Evolutionary conservation across 1,284 basidiomycete species (phyloP).

Genomic region (Rhodotorula sp.): DNA sequence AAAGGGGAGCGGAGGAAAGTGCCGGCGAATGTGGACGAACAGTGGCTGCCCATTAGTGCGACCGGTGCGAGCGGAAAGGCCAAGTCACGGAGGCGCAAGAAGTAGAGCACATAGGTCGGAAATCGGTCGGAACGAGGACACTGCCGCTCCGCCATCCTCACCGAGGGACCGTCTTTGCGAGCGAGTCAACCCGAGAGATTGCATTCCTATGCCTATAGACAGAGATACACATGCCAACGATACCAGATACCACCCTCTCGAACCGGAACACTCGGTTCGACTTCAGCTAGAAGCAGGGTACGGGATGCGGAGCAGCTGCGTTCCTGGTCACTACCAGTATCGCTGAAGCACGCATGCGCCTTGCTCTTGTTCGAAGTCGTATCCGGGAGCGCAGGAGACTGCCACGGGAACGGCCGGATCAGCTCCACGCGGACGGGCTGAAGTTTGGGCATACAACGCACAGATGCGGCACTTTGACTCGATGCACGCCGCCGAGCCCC

Average conservation of each 20-base stretch:
- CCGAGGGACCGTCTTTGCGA: too few relatives aligned
- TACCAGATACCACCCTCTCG: too few relatives aligned
- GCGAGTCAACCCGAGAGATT: too few relatives aligned
- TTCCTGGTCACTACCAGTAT: slow-evolving; percentile 16
- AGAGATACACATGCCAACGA: too few relatives aligned
- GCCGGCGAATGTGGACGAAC: slow-evolving; percentile 27
- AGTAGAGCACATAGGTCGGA: not conserved
- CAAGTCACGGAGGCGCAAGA: slow-evolving; percentile 18
- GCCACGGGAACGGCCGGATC: not conserved
- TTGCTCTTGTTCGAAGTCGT: slow-evolving; percentile 11
- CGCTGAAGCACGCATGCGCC: slow-evolving; percentile 11
- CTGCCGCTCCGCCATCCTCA: too few relatives aligned
- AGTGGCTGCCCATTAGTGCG: slow-evolving; percentile 21
- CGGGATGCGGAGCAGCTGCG: too few relatives aligned
- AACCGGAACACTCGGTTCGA: too few relatives aligned
- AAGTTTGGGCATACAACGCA: not conserved
- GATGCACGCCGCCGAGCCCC: slow-evolving; percentile 16
- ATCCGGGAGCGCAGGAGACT: slow-evolving; percentile 25
- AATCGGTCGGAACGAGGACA: too few relatives aligned
- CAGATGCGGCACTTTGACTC: slow-evolving; percentile 22
- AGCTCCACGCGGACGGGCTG: too few relatives aligned
- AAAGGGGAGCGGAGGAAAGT: slow-evolving; percentile 9
- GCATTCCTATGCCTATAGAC: too few relatives aligned
- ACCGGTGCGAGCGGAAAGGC: not conserved
- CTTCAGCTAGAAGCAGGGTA: too few relatives aligned